These are phyloP conservation scores for Kurtzmaniella quercitrusa DNA, from an alignment of 1,139 yeast genomes.

Conservation along the genomic window DNA sequence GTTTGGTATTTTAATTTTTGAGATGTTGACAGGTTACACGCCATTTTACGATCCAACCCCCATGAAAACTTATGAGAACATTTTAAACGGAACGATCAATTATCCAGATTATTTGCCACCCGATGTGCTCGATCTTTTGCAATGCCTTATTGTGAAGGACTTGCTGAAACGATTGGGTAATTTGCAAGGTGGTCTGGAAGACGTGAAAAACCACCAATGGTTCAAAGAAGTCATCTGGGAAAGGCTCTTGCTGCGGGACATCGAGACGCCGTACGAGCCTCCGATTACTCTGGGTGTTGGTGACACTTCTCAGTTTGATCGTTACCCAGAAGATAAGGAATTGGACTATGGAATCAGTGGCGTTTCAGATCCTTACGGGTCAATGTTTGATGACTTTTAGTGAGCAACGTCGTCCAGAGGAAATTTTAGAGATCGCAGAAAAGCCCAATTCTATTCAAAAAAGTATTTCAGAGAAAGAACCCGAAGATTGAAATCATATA, in stretches of 20 bases:
- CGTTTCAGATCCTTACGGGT: conserved; percentile 45
- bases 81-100: conserved; percentile 48
- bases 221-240: conserved; percentile 62
- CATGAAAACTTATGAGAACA: conserved; percentile 60
- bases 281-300: conserved; percentile 62
- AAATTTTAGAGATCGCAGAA: no score
- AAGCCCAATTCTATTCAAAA: not conserved
- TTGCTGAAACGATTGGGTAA: conserved; percentile 56
- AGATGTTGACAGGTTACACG: conserved; percentile 61
- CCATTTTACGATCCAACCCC: conserved; percentile 62
- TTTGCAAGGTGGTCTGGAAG: conserved; percentile 54
- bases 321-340: conserved; percentile 59
- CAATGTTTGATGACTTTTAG: conserved; percentile 49
- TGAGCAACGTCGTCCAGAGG: no score
- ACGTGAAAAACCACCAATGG: conserved; percentile 56
- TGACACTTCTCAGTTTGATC: conserved; percentile 59
- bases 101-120: conserved; percentile 49
- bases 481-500: no score
- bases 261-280: conserved; percentile 63
- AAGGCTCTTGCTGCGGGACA: conserved; percentile 50
- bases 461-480: not conserved
- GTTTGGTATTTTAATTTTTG: conserved; percentile 55
- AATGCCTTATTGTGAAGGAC: conserved; percentile 50
- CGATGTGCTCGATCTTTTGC: conserved; percentile 49
- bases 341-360: conserved; percentile 51